Evolutionary conservation across 305 asterid species (phyloP).

Genomic region (Euphrasia arctica): DNA sequence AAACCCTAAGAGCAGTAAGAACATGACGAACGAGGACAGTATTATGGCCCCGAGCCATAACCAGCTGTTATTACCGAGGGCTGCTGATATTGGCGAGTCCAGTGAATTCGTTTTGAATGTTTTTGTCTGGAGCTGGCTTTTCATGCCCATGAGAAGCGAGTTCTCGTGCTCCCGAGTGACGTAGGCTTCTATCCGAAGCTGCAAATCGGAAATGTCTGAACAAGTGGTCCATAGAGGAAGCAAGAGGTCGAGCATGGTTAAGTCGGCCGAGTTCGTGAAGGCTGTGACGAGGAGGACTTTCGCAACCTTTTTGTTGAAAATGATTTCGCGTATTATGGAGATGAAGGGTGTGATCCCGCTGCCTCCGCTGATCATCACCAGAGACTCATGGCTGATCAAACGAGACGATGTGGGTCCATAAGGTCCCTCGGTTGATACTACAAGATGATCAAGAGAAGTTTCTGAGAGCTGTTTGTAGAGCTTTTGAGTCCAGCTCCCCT

Average conservation of each 20-base stretch:
- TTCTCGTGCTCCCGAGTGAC: slow-evolving; percentile 46
- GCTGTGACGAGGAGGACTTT: slow-evolving; percentile 41
- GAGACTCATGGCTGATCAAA: slow-evolving; percentile 49
- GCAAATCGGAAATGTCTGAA: slow-evolving; percentile 33
- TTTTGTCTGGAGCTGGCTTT: slow-evolving; percentile 34
- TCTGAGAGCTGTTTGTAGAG: slow-evolving; percentile 39
- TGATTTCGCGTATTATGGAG: slow-evolving; percentile 63
- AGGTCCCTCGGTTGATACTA: slow-evolving; percentile 66
- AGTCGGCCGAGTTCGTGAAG: slow-evolving; percentile 52
- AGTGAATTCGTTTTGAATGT: slow-evolving; percentile 42
- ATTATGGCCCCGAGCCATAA: slow-evolving; percentile 57
- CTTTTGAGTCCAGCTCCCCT: slow-evolving; percentile 75
- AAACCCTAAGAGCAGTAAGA: slow-evolving; percentile 43
- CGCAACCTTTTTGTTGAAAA: slow-evolving; percentile 37
- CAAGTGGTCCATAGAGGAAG: slow-evolving; percentile 41
- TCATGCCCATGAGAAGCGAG: slow-evolving; percentile 24
- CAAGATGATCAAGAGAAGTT: slow-evolving; percentile 34
- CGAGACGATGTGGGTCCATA: slow-evolving; percentile 53
- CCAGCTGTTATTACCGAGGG: slow-evolving; percentile 53
- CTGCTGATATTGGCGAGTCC: slow-evolving; percentile 43
- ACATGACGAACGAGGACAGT: slow-evolving; percentile 52
- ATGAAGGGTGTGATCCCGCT: slow-evolving; percentile 80
- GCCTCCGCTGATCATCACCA: slow-evolving; percentile 79
- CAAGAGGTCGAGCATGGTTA: slow-evolving; percentile 55
- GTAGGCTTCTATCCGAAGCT: slow-evolving; percentile 51